Percentiles rank a stretch among this genome's conserved stretches.
phyloP scores from a whole-genome alignment of 371 early-diverging fungal genomes.

The Mucor sp. region DNA sequence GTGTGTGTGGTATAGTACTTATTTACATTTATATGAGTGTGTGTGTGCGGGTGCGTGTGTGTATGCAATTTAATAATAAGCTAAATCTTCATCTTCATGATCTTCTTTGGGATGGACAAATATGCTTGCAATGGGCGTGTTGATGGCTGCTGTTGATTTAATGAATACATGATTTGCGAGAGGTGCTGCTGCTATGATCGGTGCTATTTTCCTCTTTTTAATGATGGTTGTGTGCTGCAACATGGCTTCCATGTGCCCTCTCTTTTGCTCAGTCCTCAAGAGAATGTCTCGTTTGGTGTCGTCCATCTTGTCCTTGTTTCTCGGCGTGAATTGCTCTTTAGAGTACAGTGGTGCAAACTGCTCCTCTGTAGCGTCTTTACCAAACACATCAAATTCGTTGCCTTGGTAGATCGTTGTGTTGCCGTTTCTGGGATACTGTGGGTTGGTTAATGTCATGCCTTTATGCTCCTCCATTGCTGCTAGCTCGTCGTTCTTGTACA shows the following conservation, averaged over 20 bases:
- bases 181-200: neutral
- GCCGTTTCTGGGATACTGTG: neutral
- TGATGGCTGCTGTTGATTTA: conserved; percentile 3
- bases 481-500: conserved; percentile 1
- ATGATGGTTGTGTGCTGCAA: neutral
- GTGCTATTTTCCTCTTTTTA: conserved; percentile 5
- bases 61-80: neutral
- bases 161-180: neutral
- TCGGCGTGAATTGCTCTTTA: conserved; percentile 6
- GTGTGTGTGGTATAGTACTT: neutral
- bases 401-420: conserved; percentile 8
- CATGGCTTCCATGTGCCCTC: neutral
- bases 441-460: neutral
- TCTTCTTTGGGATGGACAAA: neutral
- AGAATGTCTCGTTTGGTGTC: neutral
- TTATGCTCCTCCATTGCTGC: neutral
- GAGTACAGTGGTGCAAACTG: conserved; percentile 5
- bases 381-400: conserved; percentile 19
- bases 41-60: neutral
- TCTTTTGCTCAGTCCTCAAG: neutral
- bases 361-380: neutral
- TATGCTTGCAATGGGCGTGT: conserved; percentile 10
- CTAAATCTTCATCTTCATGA: conserved; percentile 5
- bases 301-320: neutral
- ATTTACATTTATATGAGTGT: neutral